phyloP scores from a whole-genome alignment of 1,284 basidiomycete genomes.

The Ustilago hordei region DNA sequence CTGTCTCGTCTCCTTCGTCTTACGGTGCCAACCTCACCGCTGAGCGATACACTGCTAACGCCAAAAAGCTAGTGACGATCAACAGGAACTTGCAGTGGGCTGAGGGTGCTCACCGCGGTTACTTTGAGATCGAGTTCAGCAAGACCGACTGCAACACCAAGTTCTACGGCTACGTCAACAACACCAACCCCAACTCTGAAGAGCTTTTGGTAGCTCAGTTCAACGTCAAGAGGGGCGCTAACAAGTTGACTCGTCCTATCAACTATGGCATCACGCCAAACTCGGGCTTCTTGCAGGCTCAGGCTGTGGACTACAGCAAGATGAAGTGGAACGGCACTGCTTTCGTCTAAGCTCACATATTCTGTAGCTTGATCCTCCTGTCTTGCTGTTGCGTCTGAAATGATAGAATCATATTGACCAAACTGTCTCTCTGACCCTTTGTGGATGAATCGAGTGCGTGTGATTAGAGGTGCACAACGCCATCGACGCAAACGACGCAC shows the following conservation, averaged over 20 bases:
- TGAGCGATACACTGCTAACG: constrained; percentile 69
- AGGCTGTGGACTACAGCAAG: constrained; percentile 48
- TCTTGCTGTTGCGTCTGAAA: neutral
- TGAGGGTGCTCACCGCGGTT: constrained; percentile 77
- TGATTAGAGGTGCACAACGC: constrained; percentile 28
- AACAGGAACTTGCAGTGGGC: constrained; percentile 77
- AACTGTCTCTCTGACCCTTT: neutral
- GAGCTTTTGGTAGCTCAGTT: constrained; percentile 69
- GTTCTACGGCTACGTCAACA: constrained; percentile 76
- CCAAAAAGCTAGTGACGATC: constrained; percentile 70
- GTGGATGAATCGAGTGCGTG: neutral
- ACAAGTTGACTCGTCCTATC: constrained; percentile 75
- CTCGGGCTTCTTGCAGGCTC: constrained; percentile 46
- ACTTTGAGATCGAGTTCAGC: constrained; percentile 70
- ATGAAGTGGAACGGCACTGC: constrained; percentile 57
- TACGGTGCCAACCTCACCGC: constrained; percentile 74
- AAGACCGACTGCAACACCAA: constrained; percentile 72
- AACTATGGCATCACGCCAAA: constrained; percentile 70
- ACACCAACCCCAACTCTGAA: constrained; percentile 74
- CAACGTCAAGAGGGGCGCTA: constrained; percentile 71
- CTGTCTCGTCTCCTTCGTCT: constrained; percentile 74
- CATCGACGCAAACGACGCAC: constrained; percentile 49
- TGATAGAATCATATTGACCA: neutral
- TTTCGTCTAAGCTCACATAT: constrained; percentile 19
- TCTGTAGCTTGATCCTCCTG: too few species aligned